Conservation (phyloP, 257 asterid genomes). For the Przewalskia tangutica region DNA sequence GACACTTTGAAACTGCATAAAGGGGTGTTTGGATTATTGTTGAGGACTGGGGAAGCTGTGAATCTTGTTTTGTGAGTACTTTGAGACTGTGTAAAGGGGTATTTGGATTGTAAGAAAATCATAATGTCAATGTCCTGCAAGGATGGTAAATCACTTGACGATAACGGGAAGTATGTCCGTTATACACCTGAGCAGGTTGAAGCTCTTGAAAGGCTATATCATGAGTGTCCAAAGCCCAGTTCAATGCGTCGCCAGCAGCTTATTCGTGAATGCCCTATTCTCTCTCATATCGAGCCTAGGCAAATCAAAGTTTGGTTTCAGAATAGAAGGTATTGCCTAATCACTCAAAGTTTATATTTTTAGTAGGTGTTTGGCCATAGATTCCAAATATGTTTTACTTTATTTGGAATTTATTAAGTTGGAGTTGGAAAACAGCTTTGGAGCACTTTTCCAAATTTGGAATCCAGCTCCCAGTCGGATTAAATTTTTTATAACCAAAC, state of each 20-base stretch:
- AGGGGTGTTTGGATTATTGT: too few species aligned
- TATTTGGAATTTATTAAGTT: too few species aligned
- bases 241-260: constrained; percentile 85
- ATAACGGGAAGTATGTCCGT: constrained; percentile 78
- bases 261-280: constrained; percentile 76
- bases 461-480: too few species aligned
- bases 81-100: not conserved
- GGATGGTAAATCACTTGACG: constrained; percentile 51
- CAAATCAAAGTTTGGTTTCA: constrained; percentile 97
- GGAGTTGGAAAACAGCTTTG: too few species aligned
- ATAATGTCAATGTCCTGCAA: constrained; percentile 56
- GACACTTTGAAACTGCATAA: too few species aligned
- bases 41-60: too few species aligned
- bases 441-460: too few species aligned
- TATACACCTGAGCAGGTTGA: constrained; percentile 90
- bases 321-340: constrained; percentile 55
- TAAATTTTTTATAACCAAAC: too few species aligned
- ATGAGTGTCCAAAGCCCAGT: constrained; percentile 86
- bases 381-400: too few species aligned
- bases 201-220: constrained; percentile 88
- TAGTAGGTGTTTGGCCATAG: too few species aligned
- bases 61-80: too few species aligned
- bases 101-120: constrained; percentile 1
- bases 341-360: not conserved
- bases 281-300: constrained; percentile 70